phyloP scores from a whole-genome alignment of 768 basidiomycete genomes.

The Favolaschia claudopus region DNA sequence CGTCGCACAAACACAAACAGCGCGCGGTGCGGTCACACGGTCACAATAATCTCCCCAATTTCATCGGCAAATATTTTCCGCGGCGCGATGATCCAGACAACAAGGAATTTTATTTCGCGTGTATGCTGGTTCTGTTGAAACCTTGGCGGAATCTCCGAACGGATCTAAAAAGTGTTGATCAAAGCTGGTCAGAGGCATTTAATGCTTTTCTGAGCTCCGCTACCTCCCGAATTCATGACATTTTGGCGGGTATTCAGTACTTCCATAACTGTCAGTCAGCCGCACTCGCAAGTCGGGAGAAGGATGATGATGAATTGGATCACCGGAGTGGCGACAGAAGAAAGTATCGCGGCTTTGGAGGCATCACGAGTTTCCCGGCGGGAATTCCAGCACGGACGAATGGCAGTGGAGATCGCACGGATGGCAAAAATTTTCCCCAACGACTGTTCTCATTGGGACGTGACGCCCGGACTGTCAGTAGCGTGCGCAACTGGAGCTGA shows the following conservation, averaged over 20 bases:
- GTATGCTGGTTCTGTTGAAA: conserved; percentile 44
- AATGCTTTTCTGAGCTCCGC: neutral
- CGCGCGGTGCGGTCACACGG: conserved; percentile 23
- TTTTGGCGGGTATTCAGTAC: conserved; percentile 18
- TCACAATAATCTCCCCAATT: conserved; percentile 45
- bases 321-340: neutral
- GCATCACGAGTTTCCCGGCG: conserved; percentile 24
- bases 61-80: conserved; percentile 46
- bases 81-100: conserved; percentile 33
- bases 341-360: neutral
- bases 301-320: neutral
- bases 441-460: conserved; percentile 14
- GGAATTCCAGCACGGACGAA: neutral
- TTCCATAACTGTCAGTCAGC: conserved; percentile 16
- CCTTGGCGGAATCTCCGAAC: conserved; percentile 42
- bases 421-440: conserved; percentile 23
- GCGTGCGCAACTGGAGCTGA: neutral
- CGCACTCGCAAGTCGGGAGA: neutral
- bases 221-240: neutral
- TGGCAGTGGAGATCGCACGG: neutral
- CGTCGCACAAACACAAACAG: neutral
- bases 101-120: conserved; percentile 42
- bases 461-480: conserved; percentile 4
- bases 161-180: conserved; percentile 20
- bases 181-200: conserved; percentile 1